Percentiles rank a stretch among this genome's conserved stretches.
These are phyloP conservation scores for Elymus sibiricus DNA, from an alignment of 176 grass and related monocot genomes.

Conservation along the genomic window DNA sequence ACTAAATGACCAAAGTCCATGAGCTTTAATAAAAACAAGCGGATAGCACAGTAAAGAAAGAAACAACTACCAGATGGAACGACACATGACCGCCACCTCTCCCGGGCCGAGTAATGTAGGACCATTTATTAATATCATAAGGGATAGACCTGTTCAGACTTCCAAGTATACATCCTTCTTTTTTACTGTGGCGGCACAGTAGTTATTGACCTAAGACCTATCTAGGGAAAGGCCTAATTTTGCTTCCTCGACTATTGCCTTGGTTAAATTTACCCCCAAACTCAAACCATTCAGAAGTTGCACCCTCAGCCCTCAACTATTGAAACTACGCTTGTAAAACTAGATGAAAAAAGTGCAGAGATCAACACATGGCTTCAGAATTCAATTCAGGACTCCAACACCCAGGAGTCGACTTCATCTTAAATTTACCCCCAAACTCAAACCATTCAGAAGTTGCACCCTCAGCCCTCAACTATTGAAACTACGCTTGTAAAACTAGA, in stretches of 20 bases:
- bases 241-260: neutral
- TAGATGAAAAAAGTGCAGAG: too few relatives aligned
- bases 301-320: too few relatives aligned
- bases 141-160: too few relatives aligned
- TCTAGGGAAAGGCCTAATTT: neutral
- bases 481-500: neutral
- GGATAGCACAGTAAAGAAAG: neutral
- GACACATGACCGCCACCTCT: neutral
- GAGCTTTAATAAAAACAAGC: neutral
- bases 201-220: neutral
- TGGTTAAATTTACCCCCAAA: neutral
- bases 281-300: too few relatives aligned
- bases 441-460: neutral
- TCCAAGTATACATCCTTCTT: too few relatives aligned
- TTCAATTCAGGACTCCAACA: too few relatives aligned
- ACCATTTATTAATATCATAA: neutral
- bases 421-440: too few relatives aligned
- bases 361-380: too few relatives aligned
- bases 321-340: too few relatives aligned
- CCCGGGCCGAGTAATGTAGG: neutral
- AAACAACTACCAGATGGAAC: neutral
- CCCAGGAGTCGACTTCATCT: too few relatives aligned
- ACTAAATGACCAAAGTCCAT: neutral
- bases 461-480: neutral
- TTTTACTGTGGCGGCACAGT: too few relatives aligned